These are phyloP conservation scores for Neospermospora avenae DNA, from an alignment of 2,329 filamentous ascomycete species.

Conservation along the genomic window DNA sequence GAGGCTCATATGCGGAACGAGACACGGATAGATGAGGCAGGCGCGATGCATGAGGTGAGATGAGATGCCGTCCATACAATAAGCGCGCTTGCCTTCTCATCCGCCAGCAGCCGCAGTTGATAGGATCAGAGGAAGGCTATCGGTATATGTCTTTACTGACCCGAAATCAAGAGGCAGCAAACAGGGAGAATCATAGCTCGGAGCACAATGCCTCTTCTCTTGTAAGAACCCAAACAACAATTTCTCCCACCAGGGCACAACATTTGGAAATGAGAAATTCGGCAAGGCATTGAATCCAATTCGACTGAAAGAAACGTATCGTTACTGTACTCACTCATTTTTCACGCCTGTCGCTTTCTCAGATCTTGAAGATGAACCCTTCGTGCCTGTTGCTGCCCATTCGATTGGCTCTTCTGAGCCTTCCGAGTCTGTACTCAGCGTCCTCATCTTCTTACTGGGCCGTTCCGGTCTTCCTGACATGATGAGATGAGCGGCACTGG, in stretches of 20 bases:
- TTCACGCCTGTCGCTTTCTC: conserved; percentile 22
- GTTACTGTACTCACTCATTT: conserved; percentile 21
- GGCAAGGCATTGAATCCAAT: too few relatives aligned
- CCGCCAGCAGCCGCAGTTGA: neutral
- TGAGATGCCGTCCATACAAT: neutral
- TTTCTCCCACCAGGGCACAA: too few relatives aligned
- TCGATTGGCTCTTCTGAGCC: conserved; percentile 27
- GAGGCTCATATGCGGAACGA: too few relatives aligned
- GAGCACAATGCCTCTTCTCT: too few relatives aligned
- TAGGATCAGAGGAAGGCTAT: neutral
- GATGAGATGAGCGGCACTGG: neutral
- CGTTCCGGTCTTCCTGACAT: conserved; percentile 29
- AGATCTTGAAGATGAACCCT: conserved; percentile 8
- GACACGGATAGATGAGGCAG: conserved; percentile 1
- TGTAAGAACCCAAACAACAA: too few relatives aligned
- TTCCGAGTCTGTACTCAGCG: conserved; percentile 34
- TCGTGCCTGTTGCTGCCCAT: conserved; percentile 15
- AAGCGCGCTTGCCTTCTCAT: conserved; percentile 1
- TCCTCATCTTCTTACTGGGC: conserved; percentile 29
- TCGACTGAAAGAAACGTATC: too few relatives aligned
- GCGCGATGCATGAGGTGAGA: neutral
- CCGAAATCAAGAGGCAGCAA: too few relatives aligned
- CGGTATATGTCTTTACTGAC: neutral
- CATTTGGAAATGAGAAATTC: too few relatives aligned
- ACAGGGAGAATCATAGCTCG: too few relatives aligned